phyloP scores from a whole-genome alignment of 2,329 filamentous ascomycete species.

The Penicillium sp. region DNA sequence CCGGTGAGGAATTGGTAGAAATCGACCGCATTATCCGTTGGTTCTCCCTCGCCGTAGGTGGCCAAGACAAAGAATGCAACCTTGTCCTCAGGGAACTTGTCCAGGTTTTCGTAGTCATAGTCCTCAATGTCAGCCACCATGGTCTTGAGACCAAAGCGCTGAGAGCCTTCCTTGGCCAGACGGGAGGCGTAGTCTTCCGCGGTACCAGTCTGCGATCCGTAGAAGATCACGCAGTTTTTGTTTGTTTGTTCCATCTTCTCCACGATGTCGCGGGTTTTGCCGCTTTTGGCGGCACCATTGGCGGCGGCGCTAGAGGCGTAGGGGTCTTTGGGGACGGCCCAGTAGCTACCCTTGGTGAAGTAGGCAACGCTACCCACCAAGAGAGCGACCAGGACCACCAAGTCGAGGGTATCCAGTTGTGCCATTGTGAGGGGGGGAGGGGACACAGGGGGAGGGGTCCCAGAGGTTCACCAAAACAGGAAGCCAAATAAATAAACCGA shows the following conservation, averaged over 20 bases:
- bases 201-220: conserved; percentile 96
- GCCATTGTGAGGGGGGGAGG: conserved; percentile 63
- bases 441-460: conserved; percentile 6
- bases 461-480: neutral
- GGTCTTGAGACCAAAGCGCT: conserved; percentile 91
- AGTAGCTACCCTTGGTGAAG: conserved; percentile 96
- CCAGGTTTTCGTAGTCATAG: conserved; percentile 94
- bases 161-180: conserved; percentile 95
- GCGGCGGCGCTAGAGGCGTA: conserved; percentile 70
- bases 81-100: conserved; percentile 85
- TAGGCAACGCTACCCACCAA: conserved; percentile 88
- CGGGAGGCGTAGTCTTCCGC: conserved; percentile 97
- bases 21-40: conserved; percentile 97
- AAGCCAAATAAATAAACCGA: neutral
- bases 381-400: conserved; percentile 83
- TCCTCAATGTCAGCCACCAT: conserved; percentile 99
- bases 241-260: conserved; percentile 94
- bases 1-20: conserved; percentile 93
- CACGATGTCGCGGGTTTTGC: conserved; percentile 86
- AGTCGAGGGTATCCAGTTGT: conserved; percentile 92
- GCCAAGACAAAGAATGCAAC: conserved; percentile 93
- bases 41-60: conserved; percentile 97
- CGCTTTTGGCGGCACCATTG: conserved; percentile 70
- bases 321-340: conserved; percentile 78
- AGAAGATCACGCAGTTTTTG: conserved; percentile 99